Evolutionary conservation across 1,284 basidiomycete genomes (phyloP).

Genomic region (Ceratobasidium sp.): DNA sequence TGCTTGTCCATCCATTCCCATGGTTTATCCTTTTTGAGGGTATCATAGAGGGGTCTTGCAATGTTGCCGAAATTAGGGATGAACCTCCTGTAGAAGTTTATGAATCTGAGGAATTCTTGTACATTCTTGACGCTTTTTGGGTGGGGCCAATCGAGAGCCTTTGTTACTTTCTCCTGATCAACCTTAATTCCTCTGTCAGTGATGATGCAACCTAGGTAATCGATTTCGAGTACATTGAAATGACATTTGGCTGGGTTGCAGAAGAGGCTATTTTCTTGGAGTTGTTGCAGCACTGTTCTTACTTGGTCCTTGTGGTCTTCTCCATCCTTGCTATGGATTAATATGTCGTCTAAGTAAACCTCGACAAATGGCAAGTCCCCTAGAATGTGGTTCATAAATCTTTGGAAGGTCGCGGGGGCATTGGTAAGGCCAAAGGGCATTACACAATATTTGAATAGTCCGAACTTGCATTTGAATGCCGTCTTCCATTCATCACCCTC

Average conservation of each 20-base stretch:
- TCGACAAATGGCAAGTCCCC: not conserved
- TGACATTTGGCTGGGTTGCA: not conserved
- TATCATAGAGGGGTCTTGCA: constrained; percentile 45
- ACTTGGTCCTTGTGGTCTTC: not conserved
- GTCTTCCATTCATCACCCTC: constrained; percentile 50
- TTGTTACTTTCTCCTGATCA: not conserved
- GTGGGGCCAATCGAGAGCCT: not conserved
- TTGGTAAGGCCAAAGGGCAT: constrained; percentile 55
- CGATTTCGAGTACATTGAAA: not conserved
- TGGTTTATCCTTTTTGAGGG: constrained; percentile 43
- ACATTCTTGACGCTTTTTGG: constrained; percentile 43
- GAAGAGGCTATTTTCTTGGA: not conserved
- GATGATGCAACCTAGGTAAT: not conserved
- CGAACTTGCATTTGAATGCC: constrained; percentile 51
- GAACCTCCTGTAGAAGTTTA: constrained; percentile 50
- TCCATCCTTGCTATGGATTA: not conserved
- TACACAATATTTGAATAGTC: constrained; percentile 52
- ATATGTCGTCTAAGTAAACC: not conserved
- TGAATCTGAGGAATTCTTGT: constrained; percentile 49
- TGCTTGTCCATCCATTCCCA: constrained; percentile 40
- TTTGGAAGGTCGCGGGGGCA: constrained; percentile 51
- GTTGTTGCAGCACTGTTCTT: not conserved
- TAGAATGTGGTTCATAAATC: constrained; percentile 27
- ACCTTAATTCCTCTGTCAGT: not conserved
- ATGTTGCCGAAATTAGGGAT: constrained; percentile 47